These are phyloP conservation scores for Epicoccum nigrum DNA, from an alignment of 2,329 filamentous ascomycete genomes.

Conservation along the genomic window DNA sequence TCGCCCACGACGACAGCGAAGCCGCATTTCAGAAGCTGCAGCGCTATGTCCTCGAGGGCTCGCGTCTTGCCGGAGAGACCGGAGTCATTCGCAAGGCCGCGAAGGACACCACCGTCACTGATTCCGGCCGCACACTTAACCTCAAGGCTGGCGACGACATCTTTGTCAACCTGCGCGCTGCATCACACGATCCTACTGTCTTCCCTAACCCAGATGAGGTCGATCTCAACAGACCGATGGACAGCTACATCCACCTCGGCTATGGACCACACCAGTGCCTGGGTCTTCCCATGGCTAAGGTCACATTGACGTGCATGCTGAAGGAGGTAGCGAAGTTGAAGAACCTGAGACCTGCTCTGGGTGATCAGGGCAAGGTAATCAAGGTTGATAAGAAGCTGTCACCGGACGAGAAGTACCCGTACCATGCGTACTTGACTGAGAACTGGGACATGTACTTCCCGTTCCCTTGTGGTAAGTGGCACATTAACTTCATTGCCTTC, in stretches of 20 bases:
- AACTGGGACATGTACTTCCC: conserved; percentile 56
- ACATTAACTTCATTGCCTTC: neutral
- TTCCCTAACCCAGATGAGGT: conserved; percentile 52
- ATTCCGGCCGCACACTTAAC: conserved; percentile 36
- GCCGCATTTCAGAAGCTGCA: conserved; percentile 55
- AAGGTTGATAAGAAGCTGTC: conserved; percentile 48
- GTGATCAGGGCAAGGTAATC: conserved; percentile 50
- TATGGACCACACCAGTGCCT: conserved; percentile 53
- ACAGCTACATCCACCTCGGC: conserved; percentile 54
- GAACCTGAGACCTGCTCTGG: conserved; percentile 48
- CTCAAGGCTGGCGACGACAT: conserved; percentile 49
- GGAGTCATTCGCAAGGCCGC: conserved; percentile 49
- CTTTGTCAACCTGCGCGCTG: conserved; percentile 53
- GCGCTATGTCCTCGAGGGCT: conserved; percentile 58
- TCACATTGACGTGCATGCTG: conserved; percentile 55
- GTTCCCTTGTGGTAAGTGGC: conserved; percentile 54
- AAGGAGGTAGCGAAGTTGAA: conserved; percentile 51
- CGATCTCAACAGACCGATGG: conserved; percentile 47
- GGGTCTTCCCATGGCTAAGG: conserved; percentile 51
- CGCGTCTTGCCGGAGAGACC: conserved; percentile 52
- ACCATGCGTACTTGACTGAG: conserved; percentile 56
- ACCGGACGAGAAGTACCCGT: conserved; percentile 41
- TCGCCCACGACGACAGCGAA: conserved; percentile 52
- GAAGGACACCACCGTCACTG: conserved; percentile 41
- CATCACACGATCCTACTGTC: conserved; percentile 47